Evolutionary conservation across 768 basidiomycete species (phyloP).

Genomic region (Mrakia gelida): DNA sequence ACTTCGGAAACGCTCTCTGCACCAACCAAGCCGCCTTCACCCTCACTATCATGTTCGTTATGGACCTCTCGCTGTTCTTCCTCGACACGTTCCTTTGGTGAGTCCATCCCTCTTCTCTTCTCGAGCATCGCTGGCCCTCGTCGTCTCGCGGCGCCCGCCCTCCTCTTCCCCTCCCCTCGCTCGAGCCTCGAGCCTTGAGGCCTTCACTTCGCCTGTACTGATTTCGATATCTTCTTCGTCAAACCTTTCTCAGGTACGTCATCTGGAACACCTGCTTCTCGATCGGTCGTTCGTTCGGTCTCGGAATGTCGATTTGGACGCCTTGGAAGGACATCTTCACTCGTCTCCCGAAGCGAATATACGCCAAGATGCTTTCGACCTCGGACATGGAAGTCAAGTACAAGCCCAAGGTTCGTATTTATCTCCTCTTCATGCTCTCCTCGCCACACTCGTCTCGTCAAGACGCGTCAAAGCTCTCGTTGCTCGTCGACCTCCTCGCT

Average conservation of each 20-base stretch:
- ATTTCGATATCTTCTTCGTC: neutral
- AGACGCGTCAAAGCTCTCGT: no score
- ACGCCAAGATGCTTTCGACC: slow-evolving; percentile 89
- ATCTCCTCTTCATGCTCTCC: neutral
- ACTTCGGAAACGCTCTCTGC: slow-evolving; percentile 79
- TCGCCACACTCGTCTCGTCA: neutral
- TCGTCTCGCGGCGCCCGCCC: no score
- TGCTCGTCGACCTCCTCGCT: neutral
- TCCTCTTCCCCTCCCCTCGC: neutral
- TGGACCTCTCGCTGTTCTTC: slow-evolving; percentile 96
- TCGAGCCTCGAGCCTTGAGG: neutral
- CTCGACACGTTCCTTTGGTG: slow-evolving; percentile 99
- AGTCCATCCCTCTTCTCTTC: slow-evolving; percentile 49
- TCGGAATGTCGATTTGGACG: slow-evolving; percentile 97
- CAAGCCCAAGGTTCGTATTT: slow-evolving; percentile 79
- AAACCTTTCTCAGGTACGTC: slow-evolving; percentile 21
- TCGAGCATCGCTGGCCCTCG: no score
- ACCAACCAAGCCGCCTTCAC: slow-evolving; percentile 91
- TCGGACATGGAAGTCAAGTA: slow-evolving; percentile 96
- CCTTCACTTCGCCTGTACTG: neutral
- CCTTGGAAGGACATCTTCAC: slow-evolving; percentile 99
- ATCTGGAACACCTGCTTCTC: slow-evolving; percentile 46
- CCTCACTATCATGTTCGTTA: slow-evolving; percentile 95
- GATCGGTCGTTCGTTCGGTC: slow-evolving; percentile 79
- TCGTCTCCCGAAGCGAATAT: slow-evolving; percentile 91